A percentile compares a stretch with the other conserved stretches of the same genome.
Conservation (phyloP, 164 flowering plant species). For the Vitis riparia region DNA sequence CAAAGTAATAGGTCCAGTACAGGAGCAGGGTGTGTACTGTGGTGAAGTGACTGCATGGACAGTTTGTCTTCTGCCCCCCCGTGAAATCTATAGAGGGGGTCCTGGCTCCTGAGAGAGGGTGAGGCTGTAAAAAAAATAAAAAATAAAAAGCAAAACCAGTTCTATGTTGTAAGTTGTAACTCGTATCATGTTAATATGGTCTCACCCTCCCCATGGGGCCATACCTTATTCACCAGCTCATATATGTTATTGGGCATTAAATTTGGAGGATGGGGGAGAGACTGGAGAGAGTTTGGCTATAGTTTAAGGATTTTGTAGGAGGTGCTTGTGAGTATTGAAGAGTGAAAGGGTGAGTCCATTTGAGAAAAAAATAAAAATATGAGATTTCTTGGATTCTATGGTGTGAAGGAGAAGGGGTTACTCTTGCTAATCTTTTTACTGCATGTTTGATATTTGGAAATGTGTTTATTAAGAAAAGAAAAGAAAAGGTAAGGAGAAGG, state of each 20-base stretch:
- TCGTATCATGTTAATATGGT: conserved; percentile 5
- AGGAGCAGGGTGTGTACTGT: conserved; percentile 20
- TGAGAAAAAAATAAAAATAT: background rate
- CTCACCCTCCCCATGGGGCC: too few relatives aligned
- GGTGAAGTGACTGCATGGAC: conserved; percentile 60
- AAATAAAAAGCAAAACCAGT: conserved; percentile 4
- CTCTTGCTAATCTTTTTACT: background rate
- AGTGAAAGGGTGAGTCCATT: too few relatives aligned
- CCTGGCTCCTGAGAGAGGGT: background rate
- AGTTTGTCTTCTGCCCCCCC: conserved; percentile 35
- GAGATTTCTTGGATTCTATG: conserved; percentile 5
- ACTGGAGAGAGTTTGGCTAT: background rate
- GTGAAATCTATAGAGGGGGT: conserved; percentile 31
- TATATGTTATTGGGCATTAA: background rate
- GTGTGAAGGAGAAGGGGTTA: background rate
- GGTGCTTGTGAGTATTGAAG: too few relatives aligned
- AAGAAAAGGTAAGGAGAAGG: conserved; percentile 12
- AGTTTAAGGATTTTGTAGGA: background rate
- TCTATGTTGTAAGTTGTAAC: background rate
- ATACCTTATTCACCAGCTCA: too few relatives aligned
- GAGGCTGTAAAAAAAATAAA: background rate
- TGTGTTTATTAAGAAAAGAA: conserved; percentile 3
- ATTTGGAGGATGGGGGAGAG: background rate
- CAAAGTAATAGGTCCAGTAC: conserved; percentile 19
- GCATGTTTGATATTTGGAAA: background rate